Evolutionary conservation across 768 basidiomycete genomes (phyloP).

Genomic region (Amanita jacksonii): DNA sequence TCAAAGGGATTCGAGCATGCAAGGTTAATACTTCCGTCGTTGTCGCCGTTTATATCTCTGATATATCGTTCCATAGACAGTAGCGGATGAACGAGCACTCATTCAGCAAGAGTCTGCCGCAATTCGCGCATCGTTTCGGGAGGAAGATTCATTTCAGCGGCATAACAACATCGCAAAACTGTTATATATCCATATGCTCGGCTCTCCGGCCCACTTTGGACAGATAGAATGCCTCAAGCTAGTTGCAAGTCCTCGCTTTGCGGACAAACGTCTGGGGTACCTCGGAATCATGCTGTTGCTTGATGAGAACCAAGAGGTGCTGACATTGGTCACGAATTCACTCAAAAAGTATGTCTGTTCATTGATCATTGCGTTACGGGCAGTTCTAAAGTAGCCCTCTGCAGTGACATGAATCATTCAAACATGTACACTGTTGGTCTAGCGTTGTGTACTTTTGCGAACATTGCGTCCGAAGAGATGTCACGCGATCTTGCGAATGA

Average conservation of each 20-base stretch:
- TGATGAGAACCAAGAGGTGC: constrained; percentile 96
- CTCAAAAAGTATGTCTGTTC: constrained; percentile 91
- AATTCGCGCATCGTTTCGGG: constrained; percentile 92
- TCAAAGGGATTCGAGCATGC: constrained; percentile 96
- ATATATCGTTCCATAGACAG: constrained; percentile 48
- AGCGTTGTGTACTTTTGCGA: constrained; percentile 95
- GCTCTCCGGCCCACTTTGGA: constrained; percentile 97
- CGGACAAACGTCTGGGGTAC: constrained; percentile 94
- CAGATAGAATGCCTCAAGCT: constrained; percentile 97
- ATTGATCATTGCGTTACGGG: too few relatives aligned
- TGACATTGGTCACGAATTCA: constrained; percentile 96
- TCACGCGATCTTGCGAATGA: constrained; percentile 96
- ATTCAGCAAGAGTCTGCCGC: constrained; percentile 97
- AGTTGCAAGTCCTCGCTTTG: constrained; percentile 90
- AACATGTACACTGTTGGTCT: constrained; percentile 99
- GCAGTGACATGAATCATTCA: constrained; percentile 97
- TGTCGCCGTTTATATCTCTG: constrained; percentile 1
- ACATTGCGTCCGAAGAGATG: constrained; percentile 99
- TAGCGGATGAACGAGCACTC: constrained; percentile 94
- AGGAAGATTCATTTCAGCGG: constrained; percentile 91
- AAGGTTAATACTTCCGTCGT: constrained; percentile 46
- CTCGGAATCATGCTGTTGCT: constrained; percentile 95
- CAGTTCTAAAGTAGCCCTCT: constrained; percentile 10
- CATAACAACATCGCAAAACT: constrained; percentile 98
- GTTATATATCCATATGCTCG: constrained; percentile 98